These are phyloP conservation scores for Lantana camara DNA, from an alignment of 257 asterid genomes.

Conservation along the genomic window DNA sequence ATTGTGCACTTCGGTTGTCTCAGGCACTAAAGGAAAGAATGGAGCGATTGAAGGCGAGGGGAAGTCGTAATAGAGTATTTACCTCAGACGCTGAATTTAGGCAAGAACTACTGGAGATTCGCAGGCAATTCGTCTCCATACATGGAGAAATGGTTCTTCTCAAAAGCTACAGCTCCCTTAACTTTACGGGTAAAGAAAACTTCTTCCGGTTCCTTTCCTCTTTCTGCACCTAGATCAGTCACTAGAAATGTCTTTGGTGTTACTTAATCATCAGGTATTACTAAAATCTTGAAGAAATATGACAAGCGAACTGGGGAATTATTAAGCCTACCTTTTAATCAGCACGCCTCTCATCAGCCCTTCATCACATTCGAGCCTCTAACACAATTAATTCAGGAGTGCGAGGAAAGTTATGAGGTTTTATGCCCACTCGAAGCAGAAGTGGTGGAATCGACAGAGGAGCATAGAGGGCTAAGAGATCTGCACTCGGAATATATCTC, in stretches of 20 bases:
- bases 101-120: conserved; percentile 67
- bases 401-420: conserved; percentile 81
- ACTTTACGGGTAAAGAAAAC: conserved; percentile 77
- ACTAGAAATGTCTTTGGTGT: background rate
- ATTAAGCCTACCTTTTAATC: conserved; percentile 73
- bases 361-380: conserved; percentile 83
- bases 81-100: conserved; percentile 62
- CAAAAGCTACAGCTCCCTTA: conserved; percentile 85
- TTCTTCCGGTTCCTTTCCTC: conserved; percentile 21
- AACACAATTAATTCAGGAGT: conserved; percentile 67
- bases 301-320: conserved; percentile 87
- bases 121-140: conserved; percentile 76
- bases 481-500: conserved; percentile 29
- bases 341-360: conserved; percentile 79
- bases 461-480: conserved; percentile 20
- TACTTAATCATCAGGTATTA: conserved; percentile 49
- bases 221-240: background rate
- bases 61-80: conserved; percentile 36
- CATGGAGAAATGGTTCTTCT: conserved; percentile 98
- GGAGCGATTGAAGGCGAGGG: conserved; percentile 57
- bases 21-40: conserved; percentile 82
- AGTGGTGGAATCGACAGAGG: conserved; percentile 53
- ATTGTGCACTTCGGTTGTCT: conserved; percentile 18
- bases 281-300: conserved; percentile 89
- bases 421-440: conserved; percentile 77